Evolutionary conservation across 257 asterid species (phyloP), one percentile per base, ranked within the genome.

Genomic region (Lavandula angustifolia): DNA sequence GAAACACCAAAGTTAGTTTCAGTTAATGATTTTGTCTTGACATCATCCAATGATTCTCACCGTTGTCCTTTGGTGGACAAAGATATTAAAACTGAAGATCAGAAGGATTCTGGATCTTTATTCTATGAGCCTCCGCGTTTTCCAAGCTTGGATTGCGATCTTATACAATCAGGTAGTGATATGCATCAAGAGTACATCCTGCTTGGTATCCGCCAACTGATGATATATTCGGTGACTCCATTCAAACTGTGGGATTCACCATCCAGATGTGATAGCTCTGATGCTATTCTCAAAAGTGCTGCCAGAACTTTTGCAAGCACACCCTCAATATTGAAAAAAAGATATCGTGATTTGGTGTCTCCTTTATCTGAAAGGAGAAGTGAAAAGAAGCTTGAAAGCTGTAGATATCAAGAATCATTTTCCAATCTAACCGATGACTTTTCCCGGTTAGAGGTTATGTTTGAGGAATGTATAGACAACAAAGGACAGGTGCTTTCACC

Each of bases 61-160:
- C 58, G 62, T 44, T 58, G 60, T 76, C 71, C 76, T 64, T 35
- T 76, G 3, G 46, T 32, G 70, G 86, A 65, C 32, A 75, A 73
- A 54, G 72, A 69, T 76, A 56, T 37, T 22, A 43, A 55, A 62
- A 69, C 62, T 11, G 82, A 73, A 60, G 85, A 78, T 59, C 84
- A 71, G 62, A 78, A 69, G 49, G 94, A 85, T 37, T 66, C 81
- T 10, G 94, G 98, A 69, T 71, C 85, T 75, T 71, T 91, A 35
- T 91, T 68, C 79, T 91, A 91, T 41, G 96, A 91, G 69, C 96
- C 96, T 9, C 98, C 98, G 32, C 88, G 98, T 41, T 91, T 91
- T 76, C 98, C 98, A 41, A 83, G 94, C 86, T 75, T 88, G 79
- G 96, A 91, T 67, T 91, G 96, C 60, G 98, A 91, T 73, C 94